Evolutionary conservation across 108 stramenopile genomes (phyloP), one percentile per base, ranked within the genome.

Genomic region (Pseudonitzschia pungens): DNA sequence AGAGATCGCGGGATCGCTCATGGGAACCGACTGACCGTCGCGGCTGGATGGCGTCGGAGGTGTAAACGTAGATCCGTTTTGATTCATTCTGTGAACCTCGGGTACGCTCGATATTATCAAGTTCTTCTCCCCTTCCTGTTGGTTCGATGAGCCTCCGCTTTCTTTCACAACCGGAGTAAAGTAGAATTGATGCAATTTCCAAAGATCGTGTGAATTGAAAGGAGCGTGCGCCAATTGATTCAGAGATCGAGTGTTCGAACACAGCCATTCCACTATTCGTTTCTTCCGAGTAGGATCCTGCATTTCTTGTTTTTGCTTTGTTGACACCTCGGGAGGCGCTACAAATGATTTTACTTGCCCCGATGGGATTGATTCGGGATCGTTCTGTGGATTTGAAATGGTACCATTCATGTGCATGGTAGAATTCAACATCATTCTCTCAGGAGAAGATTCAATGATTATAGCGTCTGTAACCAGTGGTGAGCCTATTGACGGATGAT

Each of bases 231-330:
- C 70, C 28, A 93, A 69, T 70, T 88, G 86, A 75, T 93, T 87
- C 71, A 93, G 67, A 67, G 87, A 78, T 42, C 81, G 77, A 59
- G 80, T 87, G 59, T 91, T 87, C 28, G 71, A 65, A 45, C 90
- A 88, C 14, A 93, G 79, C 92, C 92, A 93, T 63, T 91, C 87
- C 64, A 91, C 81, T 18, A 89, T 90, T 56, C 83, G 64, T 69
- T 87, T 81, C 79, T 91, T 93, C 33, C 87, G 54, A 31, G 68
- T 71, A 48, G 87, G 83, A 70, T 92, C 83, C 2, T 81, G 86
- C 9, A 79, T 57, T 67, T 82, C 75, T 64, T 57, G 67, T 62
- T 71, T 71, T 65, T 71, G 73, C 42, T 45, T 58, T 4, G 26
- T 29, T 65, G 24, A 14, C 71, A 45, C 62, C 69, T 68, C 78